Conservation (phyloP, 768 basidiomycete species). For the Mycena vitilis region DNA sequence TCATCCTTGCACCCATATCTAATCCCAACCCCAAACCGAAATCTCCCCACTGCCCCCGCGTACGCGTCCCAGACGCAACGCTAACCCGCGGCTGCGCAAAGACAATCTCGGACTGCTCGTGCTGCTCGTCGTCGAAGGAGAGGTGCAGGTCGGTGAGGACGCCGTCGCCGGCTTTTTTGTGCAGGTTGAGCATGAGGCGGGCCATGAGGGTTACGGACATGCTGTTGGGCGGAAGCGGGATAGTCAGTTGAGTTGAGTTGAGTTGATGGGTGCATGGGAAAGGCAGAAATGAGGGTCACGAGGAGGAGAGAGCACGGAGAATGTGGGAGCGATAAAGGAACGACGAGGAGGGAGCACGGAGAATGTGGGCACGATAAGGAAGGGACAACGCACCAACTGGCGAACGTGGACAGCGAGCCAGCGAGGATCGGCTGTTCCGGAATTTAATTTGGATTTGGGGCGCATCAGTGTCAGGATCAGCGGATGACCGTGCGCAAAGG, state of each 20-base stretch:
- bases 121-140: background rate
- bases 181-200: conserved; percentile 22
- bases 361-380: background rate
- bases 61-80: too few relatives aligned
- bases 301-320: too few relatives aligned
- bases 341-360: too few relatives aligned
- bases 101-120: background rate
- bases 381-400: conserved; percentile 10
- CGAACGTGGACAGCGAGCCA: conserved; percentile 23
- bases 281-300: too few relatives aligned
- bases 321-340: too few relatives aligned
- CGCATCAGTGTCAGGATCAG: too few relatives aligned
- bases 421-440: background rate
- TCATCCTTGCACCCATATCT: too few relatives aligned
- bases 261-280: background rate
- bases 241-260: too few relatives aligned
- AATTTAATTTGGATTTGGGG: too few relatives aligned
- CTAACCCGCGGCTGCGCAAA: background rate
- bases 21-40: too few relatives aligned
- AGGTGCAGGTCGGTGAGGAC: background rate
- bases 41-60: too few relatives aligned
- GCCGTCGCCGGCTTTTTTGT: background rate
- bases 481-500: background rate
- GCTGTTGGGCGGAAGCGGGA: too few relatives aligned
- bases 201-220: conserved; percentile 14